Conservation (phyloP, 2,329 filamentous ascomycete genomes). For the Pezicula rhizophila region DNA sequence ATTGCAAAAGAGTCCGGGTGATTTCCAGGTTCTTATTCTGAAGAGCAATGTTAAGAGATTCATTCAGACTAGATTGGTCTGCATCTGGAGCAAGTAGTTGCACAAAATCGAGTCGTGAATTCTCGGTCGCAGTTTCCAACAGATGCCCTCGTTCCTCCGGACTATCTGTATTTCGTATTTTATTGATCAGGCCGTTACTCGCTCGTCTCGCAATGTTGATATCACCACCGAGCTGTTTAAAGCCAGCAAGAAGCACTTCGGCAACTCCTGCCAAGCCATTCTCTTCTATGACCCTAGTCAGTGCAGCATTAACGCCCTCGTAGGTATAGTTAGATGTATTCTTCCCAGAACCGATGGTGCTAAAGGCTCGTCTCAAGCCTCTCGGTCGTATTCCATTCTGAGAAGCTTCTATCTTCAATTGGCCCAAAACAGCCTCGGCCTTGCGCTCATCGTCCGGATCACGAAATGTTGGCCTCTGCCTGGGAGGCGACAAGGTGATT, state of each 20-base stretch:
- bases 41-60: constrained; percentile 10
- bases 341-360: not conserved
- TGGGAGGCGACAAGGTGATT: constrained; percentile 2
- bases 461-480: constrained; percentile 3
- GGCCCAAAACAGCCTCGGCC: constrained; percentile 12
- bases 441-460: constrained; percentile 10
- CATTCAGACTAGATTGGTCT: constrained; percentile 11
- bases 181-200: constrained; percentile 8
- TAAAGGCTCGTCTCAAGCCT: constrained; percentile 4
- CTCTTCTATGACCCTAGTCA: constrained; percentile 6
- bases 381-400: constrained; percentile 2
- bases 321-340: constrained; percentile 3
- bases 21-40: constrained; percentile 3
- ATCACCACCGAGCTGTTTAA: constrained; percentile 8
- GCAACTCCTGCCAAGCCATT: constrained; percentile 10
- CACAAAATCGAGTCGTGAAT: constrained; percentile 3
- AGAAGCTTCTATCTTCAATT: constrained; percentile 9
- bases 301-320: constrained; percentile 9
- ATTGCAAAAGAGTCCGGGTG: constrained; percentile 9
- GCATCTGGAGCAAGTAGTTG: constrained; percentile 11
- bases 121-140: constrained; percentile 7
- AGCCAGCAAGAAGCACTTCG: constrained; percentile 8
- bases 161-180: constrained; percentile 1
- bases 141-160: constrained; percentile 7
- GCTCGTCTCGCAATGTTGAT: constrained; percentile 11